phyloP scores from a whole-genome alignment of 2,329 filamentous ascomycete species.

The Tolypocladium endophyticum region DNA sequence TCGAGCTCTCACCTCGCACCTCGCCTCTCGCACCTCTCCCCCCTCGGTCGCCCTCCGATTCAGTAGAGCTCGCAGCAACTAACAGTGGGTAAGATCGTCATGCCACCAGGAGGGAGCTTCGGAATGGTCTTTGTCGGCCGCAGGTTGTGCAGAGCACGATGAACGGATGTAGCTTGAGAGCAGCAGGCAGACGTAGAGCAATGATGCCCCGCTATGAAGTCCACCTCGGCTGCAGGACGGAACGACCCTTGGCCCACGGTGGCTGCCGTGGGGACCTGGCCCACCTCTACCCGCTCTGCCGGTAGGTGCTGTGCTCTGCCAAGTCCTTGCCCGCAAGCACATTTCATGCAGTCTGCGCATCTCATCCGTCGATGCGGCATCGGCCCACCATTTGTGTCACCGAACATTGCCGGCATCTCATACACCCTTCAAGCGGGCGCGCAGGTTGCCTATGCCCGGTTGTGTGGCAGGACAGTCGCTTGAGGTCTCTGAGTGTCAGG shows the following conservation, averaged over 20 bases:
- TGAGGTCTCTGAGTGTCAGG: background rate
- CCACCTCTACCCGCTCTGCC: background rate
- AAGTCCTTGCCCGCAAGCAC: too few species aligned
- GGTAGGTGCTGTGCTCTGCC: background rate
- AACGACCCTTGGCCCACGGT: background rate
- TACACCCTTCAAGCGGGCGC: background rate
- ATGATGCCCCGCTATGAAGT: background rate
- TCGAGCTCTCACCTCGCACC: background rate
- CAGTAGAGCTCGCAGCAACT: background rate
- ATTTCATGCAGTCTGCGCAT: background rate
- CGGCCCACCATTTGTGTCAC: too few species aligned
- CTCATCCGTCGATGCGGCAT: background rate
- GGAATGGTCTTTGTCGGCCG: background rate
- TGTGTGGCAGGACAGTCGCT: background rate
- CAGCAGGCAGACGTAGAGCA: background rate
- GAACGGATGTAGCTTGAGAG: background rate
- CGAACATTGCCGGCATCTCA: too few species aligned
- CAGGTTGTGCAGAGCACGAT: background rate
- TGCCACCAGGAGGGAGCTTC: background rate
- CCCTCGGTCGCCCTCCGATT: background rate
- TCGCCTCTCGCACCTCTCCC: background rate
- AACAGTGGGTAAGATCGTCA: background rate
- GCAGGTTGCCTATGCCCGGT: background rate
- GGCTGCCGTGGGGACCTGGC: background rate
- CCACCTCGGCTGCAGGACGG: background rate